Percentiles rank a stretch among this genome's conserved stretches.
Evolutionary conservation across 2,329 filamentous ascomycete genomes (phyloP).

Genomic region (Alternaria triticina): DNA sequence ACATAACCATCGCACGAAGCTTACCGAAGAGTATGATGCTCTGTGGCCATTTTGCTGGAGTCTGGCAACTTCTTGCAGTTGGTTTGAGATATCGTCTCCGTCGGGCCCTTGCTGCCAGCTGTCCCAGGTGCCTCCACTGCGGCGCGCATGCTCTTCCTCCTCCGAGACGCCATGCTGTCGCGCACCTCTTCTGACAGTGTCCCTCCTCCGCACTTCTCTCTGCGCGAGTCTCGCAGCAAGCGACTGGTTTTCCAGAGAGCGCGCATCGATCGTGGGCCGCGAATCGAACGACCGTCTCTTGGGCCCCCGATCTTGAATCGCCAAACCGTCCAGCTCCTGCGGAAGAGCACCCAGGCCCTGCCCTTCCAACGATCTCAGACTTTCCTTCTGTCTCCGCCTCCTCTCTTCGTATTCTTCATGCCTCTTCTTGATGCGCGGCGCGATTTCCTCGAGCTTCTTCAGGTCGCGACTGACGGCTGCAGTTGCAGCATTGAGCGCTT

Average conservation of each 20-base stretch:
- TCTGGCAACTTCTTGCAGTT: constrained; percentile 59
- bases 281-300: constrained; percentile 33
- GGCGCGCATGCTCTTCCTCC: constrained; percentile 63
- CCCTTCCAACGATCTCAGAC: constrained; percentile 36
- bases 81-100: constrained; percentile 58
- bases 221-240: constrained; percentile 45
- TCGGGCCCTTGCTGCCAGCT: constrained; percentile 54
- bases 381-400: constrained; percentile 31
- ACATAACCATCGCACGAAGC: neutral
- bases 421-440: constrained; percentile 75
- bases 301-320: constrained; percentile 19
- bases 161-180: constrained; percentile 64
- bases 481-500: constrained; percentile 62
- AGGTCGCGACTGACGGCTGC: constrained; percentile 70
- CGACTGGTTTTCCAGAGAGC: constrained; percentile 33
- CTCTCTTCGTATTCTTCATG: constrained; percentile 60
- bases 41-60: constrained; percentile 37
- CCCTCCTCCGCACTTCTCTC: constrained; percentile 43
- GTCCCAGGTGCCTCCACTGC: constrained; percentile 61
- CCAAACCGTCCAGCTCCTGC: constrained; percentile 34
- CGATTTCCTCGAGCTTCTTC: constrained; percentile 75
- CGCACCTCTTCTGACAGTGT: constrained; percentile 54
- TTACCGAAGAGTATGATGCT: constrained; percentile 33
- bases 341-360: constrained; percentile 14
- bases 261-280: constrained; percentile 40